Evolutionary conservation across 176 grass and related monocot species (phyloP).

Genomic region (Guadua angustifolia): DNA sequence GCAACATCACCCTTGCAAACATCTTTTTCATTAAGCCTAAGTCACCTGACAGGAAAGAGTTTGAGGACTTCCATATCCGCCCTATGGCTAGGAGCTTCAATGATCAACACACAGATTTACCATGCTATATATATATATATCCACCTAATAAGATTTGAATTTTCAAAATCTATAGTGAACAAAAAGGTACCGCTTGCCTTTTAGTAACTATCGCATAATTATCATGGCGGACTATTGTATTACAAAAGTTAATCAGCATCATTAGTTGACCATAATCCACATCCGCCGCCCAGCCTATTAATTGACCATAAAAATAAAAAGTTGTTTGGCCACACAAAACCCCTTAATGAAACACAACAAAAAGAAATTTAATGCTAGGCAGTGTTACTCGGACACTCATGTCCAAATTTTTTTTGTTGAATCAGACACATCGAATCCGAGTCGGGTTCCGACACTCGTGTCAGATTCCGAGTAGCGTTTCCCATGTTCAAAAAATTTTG

Average conservation of each 20-base stretch:
- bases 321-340: not conserved
- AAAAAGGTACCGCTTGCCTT: not conserved
- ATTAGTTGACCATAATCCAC: not conserved
- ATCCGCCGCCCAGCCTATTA: not conserved
- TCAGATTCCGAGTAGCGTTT: no score
- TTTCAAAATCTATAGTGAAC: not conserved
- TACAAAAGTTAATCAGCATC: not conserved
- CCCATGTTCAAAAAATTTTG: no score
- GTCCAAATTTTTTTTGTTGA: no score
- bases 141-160: not conserved
- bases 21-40: not conserved
- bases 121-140: slow-evolving; percentile 2
- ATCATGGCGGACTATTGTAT: not conserved
- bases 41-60: not conserved
- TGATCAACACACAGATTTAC: not conserved
- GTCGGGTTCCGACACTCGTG: no score
- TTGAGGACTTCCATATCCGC: not conserved
- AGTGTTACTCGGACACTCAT: not conserved
- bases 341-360: not conserved
- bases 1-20: not conserved
- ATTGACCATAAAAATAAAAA: not conserved
- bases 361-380: not conserved
- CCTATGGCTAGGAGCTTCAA: not conserved
- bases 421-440: no score
- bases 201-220: not conserved